Conservation (phyloP, 1,284 basidiomycete genomes). For the Pseudozyma pruni region DNA sequence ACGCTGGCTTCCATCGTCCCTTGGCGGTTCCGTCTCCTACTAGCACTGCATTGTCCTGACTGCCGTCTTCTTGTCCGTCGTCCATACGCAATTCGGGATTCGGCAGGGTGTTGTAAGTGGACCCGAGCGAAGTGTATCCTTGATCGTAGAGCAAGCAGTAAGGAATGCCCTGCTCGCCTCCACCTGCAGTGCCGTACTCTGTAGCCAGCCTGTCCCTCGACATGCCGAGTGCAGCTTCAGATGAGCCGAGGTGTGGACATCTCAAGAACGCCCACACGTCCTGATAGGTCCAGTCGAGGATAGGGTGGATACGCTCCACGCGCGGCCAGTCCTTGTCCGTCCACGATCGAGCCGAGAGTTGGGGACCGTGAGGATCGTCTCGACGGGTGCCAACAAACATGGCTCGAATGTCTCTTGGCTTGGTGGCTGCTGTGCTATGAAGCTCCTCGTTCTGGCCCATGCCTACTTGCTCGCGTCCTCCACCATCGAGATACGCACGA, state of each 20-base stretch:
- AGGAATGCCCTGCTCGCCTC: conserved; percentile 57
- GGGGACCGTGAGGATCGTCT: conserved; percentile 84
- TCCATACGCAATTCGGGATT: conserved; percentile 80
- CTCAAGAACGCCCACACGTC: conserved; percentile 90
- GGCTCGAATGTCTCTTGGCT: conserved; percentile 73
- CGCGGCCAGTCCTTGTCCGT: conserved; percentile 78
- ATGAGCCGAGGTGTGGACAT: conserved; percentile 74
- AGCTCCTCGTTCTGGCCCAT: background rate
- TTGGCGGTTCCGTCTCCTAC: conserved; percentile 41
- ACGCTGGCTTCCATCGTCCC: conserved; percentile 75
- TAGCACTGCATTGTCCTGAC: background rate
- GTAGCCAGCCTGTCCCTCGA: background rate
- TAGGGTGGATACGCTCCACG: conserved; percentile 91
- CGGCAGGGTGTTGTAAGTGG: conserved; percentile 90
- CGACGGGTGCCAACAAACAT: conserved; percentile 89
- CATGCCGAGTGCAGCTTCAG: conserved; percentile 56
- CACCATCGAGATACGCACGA: conserved; percentile 73
- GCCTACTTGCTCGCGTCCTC: conserved; percentile 64
- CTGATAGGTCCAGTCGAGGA: conserved; percentile 91
- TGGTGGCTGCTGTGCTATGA: background rate
- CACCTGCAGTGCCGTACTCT: conserved; percentile 29
- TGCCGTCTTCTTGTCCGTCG: conserved; percentile 17
- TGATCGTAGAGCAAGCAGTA: conserved; percentile 91
- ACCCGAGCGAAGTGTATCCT: conserved; percentile 96
- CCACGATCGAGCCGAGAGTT: conserved; percentile 36